A percentile compares a stretch with the other conserved stretches of the same genome.
phyloP scores from a whole-genome alignment of 257 asterid species.

The Craterostigma plantagineum region DNA sequence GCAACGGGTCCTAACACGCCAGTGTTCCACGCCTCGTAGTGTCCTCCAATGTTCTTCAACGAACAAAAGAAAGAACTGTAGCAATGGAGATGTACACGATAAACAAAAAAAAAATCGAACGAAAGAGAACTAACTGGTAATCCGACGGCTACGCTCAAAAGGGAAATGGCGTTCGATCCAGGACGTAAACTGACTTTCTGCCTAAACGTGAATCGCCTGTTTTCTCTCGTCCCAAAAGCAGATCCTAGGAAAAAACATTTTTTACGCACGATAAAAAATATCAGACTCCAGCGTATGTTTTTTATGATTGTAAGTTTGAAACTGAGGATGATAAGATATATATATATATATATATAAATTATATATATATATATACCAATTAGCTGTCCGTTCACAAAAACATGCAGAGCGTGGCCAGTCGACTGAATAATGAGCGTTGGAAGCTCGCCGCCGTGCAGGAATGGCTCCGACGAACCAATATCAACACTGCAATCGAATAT shows the following conservation, averaged over 20 bases:
- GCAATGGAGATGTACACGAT: background rate
- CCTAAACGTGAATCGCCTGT: constrained; percentile 37
- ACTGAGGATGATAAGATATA: no score
- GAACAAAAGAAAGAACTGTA: constrained; percentile 9
- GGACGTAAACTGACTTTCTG: constrained; percentile 47
- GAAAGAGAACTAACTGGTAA: constrained; percentile 46
- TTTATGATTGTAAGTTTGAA: no score
- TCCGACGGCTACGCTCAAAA: constrained; percentile 92
- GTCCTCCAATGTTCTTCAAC: constrained; percentile 71
- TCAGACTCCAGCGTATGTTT: no score
- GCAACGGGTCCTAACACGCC: constrained; percentile 80
- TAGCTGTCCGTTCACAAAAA: constrained; percentile 73
- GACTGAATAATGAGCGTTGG: constrained; percentile 72
- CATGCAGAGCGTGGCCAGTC: constrained; percentile 67
- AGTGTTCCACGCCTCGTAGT: constrained; percentile 68
- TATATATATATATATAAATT: no score
- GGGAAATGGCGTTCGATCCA: constrained; percentile 56
- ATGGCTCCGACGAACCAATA: constrained; percentile 61
- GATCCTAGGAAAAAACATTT: constrained; percentile 33
- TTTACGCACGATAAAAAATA: no score
- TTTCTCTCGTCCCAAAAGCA: constrained; percentile 64
- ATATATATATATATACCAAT: no score
- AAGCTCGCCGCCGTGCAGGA: constrained; percentile 53
- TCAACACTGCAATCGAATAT: constrained; percentile 34
- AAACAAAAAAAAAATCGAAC: background rate